These are phyloP conservation scores for Geotrichum aggregatum DNA, from an alignment of 1,139 yeast genomes.

Conservation along the genomic window DNA sequence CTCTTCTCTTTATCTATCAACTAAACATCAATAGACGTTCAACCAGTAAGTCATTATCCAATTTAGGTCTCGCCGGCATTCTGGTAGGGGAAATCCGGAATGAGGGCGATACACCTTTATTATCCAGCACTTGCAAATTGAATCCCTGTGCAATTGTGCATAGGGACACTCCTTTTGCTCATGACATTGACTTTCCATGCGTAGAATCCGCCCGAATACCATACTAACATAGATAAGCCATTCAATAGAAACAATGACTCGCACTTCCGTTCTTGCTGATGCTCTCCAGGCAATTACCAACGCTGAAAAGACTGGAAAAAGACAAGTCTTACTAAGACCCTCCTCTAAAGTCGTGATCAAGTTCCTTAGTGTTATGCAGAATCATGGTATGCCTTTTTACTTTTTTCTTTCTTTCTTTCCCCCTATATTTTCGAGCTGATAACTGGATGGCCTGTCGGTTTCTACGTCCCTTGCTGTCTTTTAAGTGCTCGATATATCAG, in stretches of 20 bases:
- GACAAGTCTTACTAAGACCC: constrained; percentile 98
- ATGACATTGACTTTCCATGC: constrained; percentile 6
- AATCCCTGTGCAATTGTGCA: constrained; percentile 13
- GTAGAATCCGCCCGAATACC: neutral
- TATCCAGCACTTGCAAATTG: constrained; percentile 17
- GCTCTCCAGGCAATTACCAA: constrained; percentile 97
- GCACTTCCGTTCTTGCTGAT: constrained; percentile 98
- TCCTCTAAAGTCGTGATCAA: constrained; percentile 97
- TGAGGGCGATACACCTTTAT: constrained; percentile 20
- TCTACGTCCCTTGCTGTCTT: constrained; percentile 90
- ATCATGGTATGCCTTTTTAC: constrained; percentile 61
- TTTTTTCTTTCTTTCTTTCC: constrained; percentile 3
- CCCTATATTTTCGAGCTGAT: constrained; percentile 49
- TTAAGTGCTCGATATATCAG: constrained; percentile 91
- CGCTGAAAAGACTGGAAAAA: constrained; percentile 99
- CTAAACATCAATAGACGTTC: neutral
- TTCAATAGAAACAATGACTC: constrained; percentile 63
- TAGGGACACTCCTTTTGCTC: constrained; percentile 19
- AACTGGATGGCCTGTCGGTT: constrained; percentile 95
- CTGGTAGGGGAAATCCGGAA: neutral
- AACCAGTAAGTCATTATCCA: constrained; percentile 18
- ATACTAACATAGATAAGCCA: constrained; percentile 15
- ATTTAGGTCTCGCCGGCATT: constrained; percentile 19
- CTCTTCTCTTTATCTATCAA: neutral
- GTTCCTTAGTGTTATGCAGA: constrained; percentile 96